Percentiles rank a stretch among this genome's conserved stretches.
Evolutionary conservation across 163 green algal species (phyloP).

Genomic region (Chlamydomonas reinhardtii): DNA sequence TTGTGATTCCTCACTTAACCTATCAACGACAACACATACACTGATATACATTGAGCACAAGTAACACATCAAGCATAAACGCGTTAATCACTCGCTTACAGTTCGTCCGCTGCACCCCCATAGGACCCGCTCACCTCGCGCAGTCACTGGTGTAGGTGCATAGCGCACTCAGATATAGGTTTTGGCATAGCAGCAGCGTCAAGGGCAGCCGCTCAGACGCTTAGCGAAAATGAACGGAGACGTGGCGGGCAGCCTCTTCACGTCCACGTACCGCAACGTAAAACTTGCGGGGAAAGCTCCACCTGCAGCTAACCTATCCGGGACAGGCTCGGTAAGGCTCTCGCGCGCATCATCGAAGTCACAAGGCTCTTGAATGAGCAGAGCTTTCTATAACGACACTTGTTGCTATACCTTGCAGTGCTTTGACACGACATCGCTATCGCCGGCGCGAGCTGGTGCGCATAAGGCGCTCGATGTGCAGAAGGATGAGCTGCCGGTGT

Average conservation of each 20-base stretch:
- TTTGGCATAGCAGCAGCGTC: too few relatives aligned
- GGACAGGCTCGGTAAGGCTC: constrained; percentile 59
- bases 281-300: constrained; percentile 57
- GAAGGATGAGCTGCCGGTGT: constrained; percentile 71
- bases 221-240: constrained; percentile 49
- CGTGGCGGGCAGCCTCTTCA: constrained; percentile 62
- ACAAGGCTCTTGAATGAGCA: neutral
- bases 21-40: too few relatives aligned
- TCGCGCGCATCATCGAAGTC: neutral
- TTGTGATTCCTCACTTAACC: too few relatives aligned
- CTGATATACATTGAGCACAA: too few relatives aligned
- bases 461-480: constrained; percentile 66
- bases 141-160: too few relatives aligned
- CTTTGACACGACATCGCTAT: constrained; percentile 82
- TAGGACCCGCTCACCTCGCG: too few relatives aligned
- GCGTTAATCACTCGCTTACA: too few relatives aligned
- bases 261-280: constrained; percentile 60
- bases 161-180: too few relatives aligned
- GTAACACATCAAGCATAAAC: too few relatives aligned
- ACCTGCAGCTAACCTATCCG: constrained; percentile 41
- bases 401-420: constrained; percentile 60
- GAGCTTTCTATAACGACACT: too few relatives aligned
- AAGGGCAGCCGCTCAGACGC: too few relatives aligned
- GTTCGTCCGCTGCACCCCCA: too few relatives aligned
- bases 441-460: constrained; percentile 64